Base-by-base conservation (phyloP, 2,329 filamentous ascomycete genomes). In the Dactylellina drechsleri region DNA sequence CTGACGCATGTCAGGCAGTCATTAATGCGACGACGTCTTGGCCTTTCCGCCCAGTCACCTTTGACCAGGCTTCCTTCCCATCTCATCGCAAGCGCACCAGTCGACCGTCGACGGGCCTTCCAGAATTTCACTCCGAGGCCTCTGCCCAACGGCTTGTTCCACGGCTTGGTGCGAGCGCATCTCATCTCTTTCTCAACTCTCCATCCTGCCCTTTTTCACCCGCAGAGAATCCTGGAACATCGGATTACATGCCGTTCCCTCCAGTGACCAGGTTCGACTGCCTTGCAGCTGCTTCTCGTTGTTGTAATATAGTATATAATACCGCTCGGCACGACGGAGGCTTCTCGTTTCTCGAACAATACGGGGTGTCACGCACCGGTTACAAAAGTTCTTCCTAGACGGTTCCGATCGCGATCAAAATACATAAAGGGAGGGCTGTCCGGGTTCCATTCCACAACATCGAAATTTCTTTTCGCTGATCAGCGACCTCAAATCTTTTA, bases 401-500 rank as follows among this genome's bases (percentile, higher is more conserved):
- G 31, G 6, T 36, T 36, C 31, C 31, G 10, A 36, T 10, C 10
- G 31, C 31, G 31, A 36, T 36, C 31, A 10, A 36, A 23, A 8
- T 8, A 70, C 62, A 70, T 70, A 70, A 62, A 50, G 49, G 40
- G 12, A 50, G 13, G 26, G 41, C 66, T n/a, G 26, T 40, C 28
- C 45, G 15, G 15, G 16, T 61, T 68, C 45, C 23, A 13, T 26
- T 40, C 52, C 43, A 45, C 49, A 56, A 28, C 65, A 56, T 36
- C 31, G 10, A 36, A 36, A 36, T 10, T 41, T 12, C 26, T 47
- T 52, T 41, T 49, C 28, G 66, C 59, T 62, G 50, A 45, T 23
- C 57, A 70, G 58, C 66, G 56, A 68, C 56, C 31, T 23, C 31
- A 36, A 36, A 36, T 36, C 23, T 23, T 23, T 4, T 23, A 2